Base-by-base conservation (phyloP, 2,329 filamentous ascomycete genomes). In the Penicillium nordicum region DNA sequence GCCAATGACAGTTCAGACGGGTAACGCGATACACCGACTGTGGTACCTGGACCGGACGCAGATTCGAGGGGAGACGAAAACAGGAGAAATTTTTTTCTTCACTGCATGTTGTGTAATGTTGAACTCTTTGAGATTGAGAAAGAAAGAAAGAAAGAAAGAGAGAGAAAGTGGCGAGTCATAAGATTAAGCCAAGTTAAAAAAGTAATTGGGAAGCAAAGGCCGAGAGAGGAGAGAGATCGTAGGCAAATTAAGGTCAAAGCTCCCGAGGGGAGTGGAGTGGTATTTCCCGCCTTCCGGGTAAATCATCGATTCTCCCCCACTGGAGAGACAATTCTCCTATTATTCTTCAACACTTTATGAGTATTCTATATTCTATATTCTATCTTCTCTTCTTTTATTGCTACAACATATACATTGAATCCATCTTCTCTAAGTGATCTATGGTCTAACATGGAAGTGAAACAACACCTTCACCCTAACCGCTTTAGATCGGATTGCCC, bases 31-130 rank as follows among this genome's bases (percentile, higher is more conserved):
- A 55, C 41, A 54, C 53, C 37, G 44, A 48, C 54, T 58, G 64
- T 65, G 61, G 56, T 63, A 66, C 61, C 63, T 60, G 58, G 53
- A 46, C 51, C 59, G 55, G 58, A 58, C 53, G 48, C 58, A 57
- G 61, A 49, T 61, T 62, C 38, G n/a, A 57, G 47, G 62, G 52
- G 36, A 44, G 50, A 67, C 58, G 63, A 64, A 58, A 63, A 63
- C 40, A 41, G 50, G 30, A 53, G 52, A 47, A 10, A 7, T 23
- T 34, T 45, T 32, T 46, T 23, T 25, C 44, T 53, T 63, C 60
- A 67, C 60, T 49, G 42, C 49, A 57, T 48, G 30, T 37, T 25
- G 37, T 54, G 52, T 29, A 27, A 41, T 9, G 21, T n/a, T 23
- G 30, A 47, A 46, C 25, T 43, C 11, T 23, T 23, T 27, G 9